Conservation (phyloP, 31 red algal genomes). For the Endocladia muricata region DNA sequence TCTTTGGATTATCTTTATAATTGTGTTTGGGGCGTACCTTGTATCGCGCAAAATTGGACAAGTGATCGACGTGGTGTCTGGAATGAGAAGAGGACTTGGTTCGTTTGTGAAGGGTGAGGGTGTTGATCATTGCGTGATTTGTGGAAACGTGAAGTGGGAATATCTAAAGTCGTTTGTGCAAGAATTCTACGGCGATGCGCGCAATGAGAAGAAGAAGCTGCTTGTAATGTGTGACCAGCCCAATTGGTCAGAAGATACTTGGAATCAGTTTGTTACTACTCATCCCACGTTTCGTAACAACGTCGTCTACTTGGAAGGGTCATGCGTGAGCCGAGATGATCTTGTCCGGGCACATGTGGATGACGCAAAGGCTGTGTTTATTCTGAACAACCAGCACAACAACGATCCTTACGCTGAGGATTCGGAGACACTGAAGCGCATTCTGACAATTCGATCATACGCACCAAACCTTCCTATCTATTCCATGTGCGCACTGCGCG, state of each 20-base stretch:
- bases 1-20: conserved; percentile 83
- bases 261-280: conserved; percentile 74
- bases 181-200: conserved; percentile 67
- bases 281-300: conserved; percentile 61
- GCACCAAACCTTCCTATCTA: conserved; percentile 79
- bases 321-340: conserved; percentile 58
- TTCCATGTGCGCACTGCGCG: conserved; percentile 75
- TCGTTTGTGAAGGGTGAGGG: conserved; percentile 65
- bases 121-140: conserved; percentile 71
- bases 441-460: conserved; percentile 72
- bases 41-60: conserved; percentile 66
- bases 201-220: conserved; percentile 55
- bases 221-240: conserved; percentile 81
- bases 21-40: conserved; percentile 82
- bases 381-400: conserved; percentile 84
- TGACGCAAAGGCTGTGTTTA: conserved; percentile 64
- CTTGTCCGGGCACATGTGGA: conserved; percentile 71
- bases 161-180: conserved; percentile 71
- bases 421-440: conserved; percentile 77
- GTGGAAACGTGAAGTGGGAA: conserved; percentile 84
- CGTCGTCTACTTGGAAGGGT: conserved; percentile 80
- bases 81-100: conserved; percentile 57
- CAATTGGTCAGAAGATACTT: conserved; percentile 74
- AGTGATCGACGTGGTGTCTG: conserved; percentile 69
- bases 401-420: conserved; percentile 76